phyloP scores from a whole-genome alignment of 345 rosid genomes.

The Eucalyptus virginea region DNA sequence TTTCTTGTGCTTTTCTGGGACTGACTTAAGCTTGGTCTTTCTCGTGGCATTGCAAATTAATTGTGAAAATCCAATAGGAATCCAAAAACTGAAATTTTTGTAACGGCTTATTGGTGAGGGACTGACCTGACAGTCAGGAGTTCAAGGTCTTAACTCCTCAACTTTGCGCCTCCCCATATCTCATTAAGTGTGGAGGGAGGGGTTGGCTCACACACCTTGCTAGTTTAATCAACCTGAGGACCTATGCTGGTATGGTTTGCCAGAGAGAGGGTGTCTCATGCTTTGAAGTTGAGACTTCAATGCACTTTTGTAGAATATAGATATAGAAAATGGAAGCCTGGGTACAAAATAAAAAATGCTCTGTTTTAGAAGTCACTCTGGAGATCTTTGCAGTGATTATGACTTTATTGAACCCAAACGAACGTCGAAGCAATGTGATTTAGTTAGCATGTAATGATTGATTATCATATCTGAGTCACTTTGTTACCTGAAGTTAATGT shows the following conservation, averaged over 20 bases:
- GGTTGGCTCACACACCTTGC: background rate
- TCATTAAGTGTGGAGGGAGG: background rate
- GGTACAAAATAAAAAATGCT: background rate
- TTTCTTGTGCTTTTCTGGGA: background rate
- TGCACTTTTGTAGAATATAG: background rate
- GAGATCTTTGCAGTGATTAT: background rate
- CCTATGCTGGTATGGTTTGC: background rate
- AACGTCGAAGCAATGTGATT: background rate
- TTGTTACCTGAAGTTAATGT: background rate
- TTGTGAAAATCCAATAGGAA: background rate
- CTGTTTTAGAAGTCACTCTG: background rate
- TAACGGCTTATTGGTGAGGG: background rate
- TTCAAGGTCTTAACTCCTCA: background rate
- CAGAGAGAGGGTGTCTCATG: background rate
- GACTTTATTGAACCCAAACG: background rate
- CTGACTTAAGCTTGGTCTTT: background rate
- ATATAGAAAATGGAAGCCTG: background rate
- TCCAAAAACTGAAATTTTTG: background rate
- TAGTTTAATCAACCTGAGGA: background rate
- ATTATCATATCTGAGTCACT: background rate
- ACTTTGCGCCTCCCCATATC: background rate
- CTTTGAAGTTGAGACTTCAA: background rate
- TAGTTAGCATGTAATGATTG: background rate
- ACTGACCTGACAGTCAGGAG: background rate
- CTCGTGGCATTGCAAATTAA: background rate